Base-by-base conservation (phyloP, 176 grass and related monocot genomes). In the Panicum miliaceum region DNA sequence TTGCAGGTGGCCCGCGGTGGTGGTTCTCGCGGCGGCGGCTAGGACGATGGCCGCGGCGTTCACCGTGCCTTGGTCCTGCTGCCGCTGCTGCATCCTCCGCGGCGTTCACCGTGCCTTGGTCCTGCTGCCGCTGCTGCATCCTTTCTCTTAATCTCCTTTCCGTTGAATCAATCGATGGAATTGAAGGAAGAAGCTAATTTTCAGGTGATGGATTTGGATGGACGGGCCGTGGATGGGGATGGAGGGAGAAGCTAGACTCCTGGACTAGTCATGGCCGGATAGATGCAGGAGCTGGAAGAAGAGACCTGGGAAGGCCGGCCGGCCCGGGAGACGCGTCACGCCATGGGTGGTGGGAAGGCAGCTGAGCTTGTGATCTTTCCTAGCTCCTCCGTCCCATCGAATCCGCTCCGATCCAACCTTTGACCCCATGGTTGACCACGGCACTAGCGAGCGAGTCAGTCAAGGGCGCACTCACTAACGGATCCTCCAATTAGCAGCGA, bases 21-120 rank as follows among this genome's bases (percentile, higher is more conserved):
- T 68, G 27, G 81, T 48, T 62, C 40, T 42, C 6, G 87, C 75
- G 48, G 87, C 94, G 75, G 88, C 86, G 11, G 86, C 82, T n/a
- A 90, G 67, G 22, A 96, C 88, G 51, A 79, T 87, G 61, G 94
- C 94, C 3, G 94, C 88, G 18, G 90, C 90, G 58, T 77, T 89
- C 74, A 96, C 94, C 37, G 89, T 93, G 58, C 75, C 74, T 20
- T 91, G 80, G 25, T 53, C 16, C 2, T 36, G 37, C 37, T 38
- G 70, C 45, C 19, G 53, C 6, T 7, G 7, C 46, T 81, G 76
- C 80, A 84, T 86, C 37, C 51, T n/a, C n/a, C n/a, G n/a, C n/a
- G n/a, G n/a, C n/a, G n/a, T n/a, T n/a, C n/a, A n/a, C n/a, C n/a
- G n/a, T n/a, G n/a, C n/a, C n/a, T n/a, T n/a, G n/a, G n/a, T n/a